Evolutionary conservation across 2,329 filamentous ascomycete genomes (phyloP), one percentile per base, ranked within the genome.

Genomic region (Ceratocystis albifundus): DNA sequence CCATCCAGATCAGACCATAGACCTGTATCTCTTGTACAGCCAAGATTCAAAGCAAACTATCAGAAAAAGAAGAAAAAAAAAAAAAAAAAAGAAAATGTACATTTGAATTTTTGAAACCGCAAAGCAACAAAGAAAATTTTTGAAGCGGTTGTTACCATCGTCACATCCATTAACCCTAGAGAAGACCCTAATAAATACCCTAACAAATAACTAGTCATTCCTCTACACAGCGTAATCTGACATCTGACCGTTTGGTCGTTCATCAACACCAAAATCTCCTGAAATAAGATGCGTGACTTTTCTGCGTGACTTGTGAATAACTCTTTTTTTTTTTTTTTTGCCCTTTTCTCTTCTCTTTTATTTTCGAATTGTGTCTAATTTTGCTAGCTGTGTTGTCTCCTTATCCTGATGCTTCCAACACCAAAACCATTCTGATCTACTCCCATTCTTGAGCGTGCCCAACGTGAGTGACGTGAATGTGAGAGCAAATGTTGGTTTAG

Each of bases 401-500:
- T 12, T 41, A 15, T 41, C 36, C 36, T 41, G 36, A 3, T 41
- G 12, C 12, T 41, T 41, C 10, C 12, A 41, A 41, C 36, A 15
- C 12, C 36, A 3, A 41, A 15, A 48, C 5, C 22, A 4, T 53
- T 10, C 48, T 28, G 28, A 28, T 10, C 10, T 41, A 8, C 10
- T 28, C 28, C 48, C 7, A 28, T 28, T 28, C 22, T 10, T 25
- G 20, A 53, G 48, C 20, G 22, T 12, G 48, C 20, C 36, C 36
- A 41, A 28, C 10, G 48, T 53, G 22, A 53, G 48, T 53, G 7
- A 53, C 20, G 36, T 41, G 36, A 41, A 41, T 12, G 36, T 53
- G 48, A 53, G 48, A 32, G 55, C 30, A 12, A 53, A 59, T 59
- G 55, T 59, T 59, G 36, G 28, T n/a, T 53, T 25, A 20, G 48